phyloP scores from a whole-genome alignment of 2,329 filamentous ascomycete genomes.

The Cucurbitaria berberidis region DNA sequence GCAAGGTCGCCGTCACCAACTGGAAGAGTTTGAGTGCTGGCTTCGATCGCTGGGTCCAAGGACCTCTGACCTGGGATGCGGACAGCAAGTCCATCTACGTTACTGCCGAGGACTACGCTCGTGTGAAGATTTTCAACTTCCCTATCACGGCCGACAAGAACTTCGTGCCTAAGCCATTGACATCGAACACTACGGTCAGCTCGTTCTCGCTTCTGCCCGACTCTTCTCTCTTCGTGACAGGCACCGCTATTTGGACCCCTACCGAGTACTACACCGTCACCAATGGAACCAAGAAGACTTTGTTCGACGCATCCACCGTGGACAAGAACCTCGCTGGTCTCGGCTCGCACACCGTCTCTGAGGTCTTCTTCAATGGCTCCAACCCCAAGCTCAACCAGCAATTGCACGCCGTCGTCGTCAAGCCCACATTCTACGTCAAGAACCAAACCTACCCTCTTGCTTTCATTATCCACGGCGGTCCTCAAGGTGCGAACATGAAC shows the following conservation, averaged over 20 bases:
- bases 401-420: slow-evolving; percentile 71
- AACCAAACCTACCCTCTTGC: slow-evolving; percentile 78
- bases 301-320: slow-evolving; percentile 68
- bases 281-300: slow-evolving; percentile 43
- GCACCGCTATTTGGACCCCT: slow-evolving; percentile 41
- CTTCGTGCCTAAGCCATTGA: slow-evolving; percentile 50
- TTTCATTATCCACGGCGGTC: slow-evolving; percentile 82
- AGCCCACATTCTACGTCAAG: slow-evolving; percentile 68
- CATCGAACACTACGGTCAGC: slow-evolving; percentile 50
- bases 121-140: slow-evolving; percentile 63
- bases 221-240: slow-evolving; percentile 56
- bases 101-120: slow-evolving; percentile 44
- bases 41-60: slow-evolving; percentile 41
- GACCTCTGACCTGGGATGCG: slow-evolving; percentile 39
- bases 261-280: slow-evolving; percentile 38
- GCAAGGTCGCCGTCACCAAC: slow-evolving; percentile 34
- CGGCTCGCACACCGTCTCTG: slow-evolving; percentile 66
- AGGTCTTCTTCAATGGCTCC: slow-evolving; percentile 73
- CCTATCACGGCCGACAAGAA: slow-evolving; percentile 63
- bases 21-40: slow-evolving; percentile 37
- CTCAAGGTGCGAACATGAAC: slow-evolving; percentile 76
- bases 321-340: slow-evolving; percentile 71
- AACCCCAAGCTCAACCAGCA: slow-evolving; percentile 59
- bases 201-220: slow-evolving; percentile 64
- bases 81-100: slow-evolving; percentile 41